These are phyloP conservation scores for Aspergillus oerlinghausenensis DNA, from an alignment of 2,329 filamentous ascomycete species.

Conservation along the genomic window DNA sequence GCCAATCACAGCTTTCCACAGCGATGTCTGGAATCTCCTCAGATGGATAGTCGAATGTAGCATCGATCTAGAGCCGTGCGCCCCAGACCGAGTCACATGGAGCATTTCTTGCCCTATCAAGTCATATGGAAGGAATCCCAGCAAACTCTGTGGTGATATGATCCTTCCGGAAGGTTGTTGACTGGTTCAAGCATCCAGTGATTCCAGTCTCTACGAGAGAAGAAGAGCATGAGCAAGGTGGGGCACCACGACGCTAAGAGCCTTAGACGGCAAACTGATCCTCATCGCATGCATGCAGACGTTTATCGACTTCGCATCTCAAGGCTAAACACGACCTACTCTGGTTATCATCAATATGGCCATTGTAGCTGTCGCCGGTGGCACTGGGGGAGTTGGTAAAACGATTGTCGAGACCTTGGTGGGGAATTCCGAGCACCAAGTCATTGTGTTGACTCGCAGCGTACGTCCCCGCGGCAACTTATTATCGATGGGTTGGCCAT, in stretches of 20 bases:
- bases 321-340: not conserved
- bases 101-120: not conserved
- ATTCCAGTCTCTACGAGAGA: not conserved
- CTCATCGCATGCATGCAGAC: not conserved
- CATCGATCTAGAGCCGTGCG: not conserved
- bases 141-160: not conserved
- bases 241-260: not conserved
- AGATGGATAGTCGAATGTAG: not conserved
- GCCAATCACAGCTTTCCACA: not conserved
- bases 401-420: conserved; percentile 44
- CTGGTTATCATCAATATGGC: conserved; percentile 25
- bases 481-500: not conserved
- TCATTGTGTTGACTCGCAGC: conserved; percentile 42
- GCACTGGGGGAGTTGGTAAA: conserved; percentile 44
- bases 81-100: not conserved
- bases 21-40: not conserved
- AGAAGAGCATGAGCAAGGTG: not conserved
- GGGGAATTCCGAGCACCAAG: conserved; percentile 29
- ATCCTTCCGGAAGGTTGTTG: not conserved
- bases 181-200: not conserved
- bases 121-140: not conserved
- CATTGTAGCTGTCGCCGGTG: conserved; percentile 45
- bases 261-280: no score
- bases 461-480: conserved; percentile 19
- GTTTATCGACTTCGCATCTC: not conserved